phyloP scores from a whole-genome alignment of 2,329 filamentous ascomycete genomes.

The Bipolaris oryzae region DNA sequence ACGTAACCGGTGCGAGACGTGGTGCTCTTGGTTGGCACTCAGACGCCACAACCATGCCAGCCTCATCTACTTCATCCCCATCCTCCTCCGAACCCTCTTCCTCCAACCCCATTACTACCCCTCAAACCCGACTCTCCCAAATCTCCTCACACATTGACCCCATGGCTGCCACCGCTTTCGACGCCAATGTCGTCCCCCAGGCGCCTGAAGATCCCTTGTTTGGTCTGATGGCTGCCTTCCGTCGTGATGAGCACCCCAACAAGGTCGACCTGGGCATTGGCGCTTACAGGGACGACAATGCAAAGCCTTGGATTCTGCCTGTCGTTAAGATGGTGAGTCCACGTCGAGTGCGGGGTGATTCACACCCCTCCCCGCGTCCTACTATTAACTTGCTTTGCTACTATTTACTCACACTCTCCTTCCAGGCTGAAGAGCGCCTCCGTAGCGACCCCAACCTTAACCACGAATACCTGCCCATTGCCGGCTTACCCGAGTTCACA shows the following conservation, averaged over 20 bases:
- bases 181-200: constrained; percentile 77
- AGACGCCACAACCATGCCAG: constrained; percentile 30
- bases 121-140: constrained; percentile 56
- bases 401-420: not conserved
- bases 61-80: constrained; percentile 22
- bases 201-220: constrained; percentile 96
- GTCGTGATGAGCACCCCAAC: constrained; percentile 73
- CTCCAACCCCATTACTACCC: constrained; percentile 22
- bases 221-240: constrained; percentile 86
- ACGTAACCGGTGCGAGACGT: constrained; percentile 32
- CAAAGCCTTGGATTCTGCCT: constrained; percentile 95
- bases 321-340: constrained; percentile 88
- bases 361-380: not conserved
- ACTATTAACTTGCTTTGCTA: too few relatives aligned
- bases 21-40: not conserved
- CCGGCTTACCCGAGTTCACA: constrained; percentile 84
- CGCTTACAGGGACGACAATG: constrained; percentile 92
- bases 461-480: constrained; percentile 98
- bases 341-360: not conserved
- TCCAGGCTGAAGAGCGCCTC: constrained; percentile 86
- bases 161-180: constrained; percentile 69
- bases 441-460: constrained; percentile 88
- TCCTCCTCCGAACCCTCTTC: constrained; percentile 12
- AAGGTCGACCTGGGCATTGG: constrained; percentile 97
- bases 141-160: constrained; percentile 75